phyloP scores from a whole-genome alignment of 345 rosid genomes.

The Draba incana region DNA sequence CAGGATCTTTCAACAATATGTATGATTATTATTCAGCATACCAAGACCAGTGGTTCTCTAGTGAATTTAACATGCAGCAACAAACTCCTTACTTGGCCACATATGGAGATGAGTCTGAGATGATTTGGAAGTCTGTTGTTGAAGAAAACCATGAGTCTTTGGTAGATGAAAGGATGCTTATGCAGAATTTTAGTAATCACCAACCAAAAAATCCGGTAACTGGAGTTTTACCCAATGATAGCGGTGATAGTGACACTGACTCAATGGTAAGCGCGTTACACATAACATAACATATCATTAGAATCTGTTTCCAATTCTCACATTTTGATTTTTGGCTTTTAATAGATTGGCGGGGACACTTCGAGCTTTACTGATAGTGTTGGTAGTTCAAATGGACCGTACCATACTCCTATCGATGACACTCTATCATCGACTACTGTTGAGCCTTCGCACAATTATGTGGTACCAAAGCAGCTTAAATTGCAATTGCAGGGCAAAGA shows the following conservation, averaged over 20 bases:
- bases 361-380: conserved; percentile 34
- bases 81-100: not conserved
- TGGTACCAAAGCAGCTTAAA: conserved; percentile 19
- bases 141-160: not conserved
- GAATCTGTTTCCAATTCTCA: conserved; percentile 5
- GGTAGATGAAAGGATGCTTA: not conserved
- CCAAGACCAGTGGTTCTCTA: not conserved
- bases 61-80: not conserved
- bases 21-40: not conserved
- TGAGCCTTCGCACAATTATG: not conserved
- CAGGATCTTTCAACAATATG: not conserved
- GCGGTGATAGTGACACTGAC: conserved; percentile 35
- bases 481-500: conserved; percentile 3
- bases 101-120: not conserved
- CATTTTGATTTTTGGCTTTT: not conserved
- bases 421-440: not conserved
- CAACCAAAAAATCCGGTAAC: conserved; percentile 24
- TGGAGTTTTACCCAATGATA: not conserved
- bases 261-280: conserved; percentile 31
- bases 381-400: conserved; percentile 10
- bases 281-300: not conserved
- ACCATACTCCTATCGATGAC: conserved; percentile 13
- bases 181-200: conserved; percentile 15
- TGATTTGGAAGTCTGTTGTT: not conserved
- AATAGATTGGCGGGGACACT: conserved; percentile 18